Evolutionary conservation across 768 basidiomycete genomes (phyloP).

Genomic region (Piloderma croceum): DNA sequence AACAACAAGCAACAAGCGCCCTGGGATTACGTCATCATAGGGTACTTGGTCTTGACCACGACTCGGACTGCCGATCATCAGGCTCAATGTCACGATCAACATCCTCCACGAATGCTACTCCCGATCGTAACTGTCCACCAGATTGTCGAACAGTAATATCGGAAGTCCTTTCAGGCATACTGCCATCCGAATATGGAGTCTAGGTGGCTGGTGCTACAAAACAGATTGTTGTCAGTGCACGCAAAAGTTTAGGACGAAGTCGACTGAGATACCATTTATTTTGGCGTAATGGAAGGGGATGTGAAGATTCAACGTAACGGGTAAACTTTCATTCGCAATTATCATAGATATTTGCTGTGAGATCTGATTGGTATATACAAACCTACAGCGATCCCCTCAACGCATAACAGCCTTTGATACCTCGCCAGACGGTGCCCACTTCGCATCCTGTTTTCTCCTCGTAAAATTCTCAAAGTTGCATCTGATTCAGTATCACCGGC

Average conservation of each 20-base stretch:
- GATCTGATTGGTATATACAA: slow-evolving; percentile 17
- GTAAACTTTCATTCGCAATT: slow-evolving; percentile 29
- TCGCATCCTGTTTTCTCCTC: slow-evolving; percentile 47
- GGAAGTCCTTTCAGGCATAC: slow-evolving; percentile 55
- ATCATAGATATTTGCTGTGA: not conserved
- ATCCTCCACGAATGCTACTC: slow-evolving; percentile 24
- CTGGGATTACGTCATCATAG: no score
- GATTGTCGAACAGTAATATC: slow-evolving; percentile 54
- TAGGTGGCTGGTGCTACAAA: slow-evolving; percentile 76
- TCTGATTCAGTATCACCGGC: slow-evolving; percentile 18
- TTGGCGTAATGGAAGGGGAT: slow-evolving; percentile 43
- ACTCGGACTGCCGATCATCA: no score
- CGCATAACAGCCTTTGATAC: slow-evolving; percentile 62
- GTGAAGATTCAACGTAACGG: slow-evolving; percentile 32
- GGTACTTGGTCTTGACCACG: no score
- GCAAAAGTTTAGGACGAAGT: slow-evolving; percentile 58
- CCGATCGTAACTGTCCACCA: slow-evolving; percentile 54
- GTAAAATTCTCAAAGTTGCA: slow-evolving; percentile 32
- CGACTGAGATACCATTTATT: slow-evolving; percentile 43
- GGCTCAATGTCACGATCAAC: not conserved
- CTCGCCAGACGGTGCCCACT: slow-evolving; percentile 51
- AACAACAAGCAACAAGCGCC: no score
- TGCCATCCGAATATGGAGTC: slow-evolving; percentile 54
- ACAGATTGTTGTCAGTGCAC: slow-evolving; percentile 44
- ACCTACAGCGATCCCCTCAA: slow-evolving; percentile 40